These are phyloP conservation scores for Boletus rex-veris DNA, from an alignment of 768 basidiomycete genomes.

Conservation along the genomic window DNA sequence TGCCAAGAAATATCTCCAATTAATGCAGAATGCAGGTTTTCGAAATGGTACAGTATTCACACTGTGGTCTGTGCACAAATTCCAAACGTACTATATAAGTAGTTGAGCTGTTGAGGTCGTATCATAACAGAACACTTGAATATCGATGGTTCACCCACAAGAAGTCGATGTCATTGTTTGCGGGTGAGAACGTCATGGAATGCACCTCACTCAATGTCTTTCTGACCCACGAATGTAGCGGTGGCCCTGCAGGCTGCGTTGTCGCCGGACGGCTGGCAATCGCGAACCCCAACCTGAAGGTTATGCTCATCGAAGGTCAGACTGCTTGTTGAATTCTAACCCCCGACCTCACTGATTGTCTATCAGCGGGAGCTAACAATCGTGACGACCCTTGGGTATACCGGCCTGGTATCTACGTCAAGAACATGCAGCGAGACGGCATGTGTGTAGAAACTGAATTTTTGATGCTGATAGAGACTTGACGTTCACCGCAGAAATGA, in stretches of 20 bases:
- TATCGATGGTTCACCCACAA: conserved; percentile 50
- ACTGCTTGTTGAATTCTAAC: neutral
- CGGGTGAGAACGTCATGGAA: conserved; percentile 36
- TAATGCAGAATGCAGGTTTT: conserved; percentile 57
- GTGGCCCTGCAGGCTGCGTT: conserved; percentile 68
- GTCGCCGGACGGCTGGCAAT: conserved; percentile 66
- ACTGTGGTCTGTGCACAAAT: too few relatives aligned
- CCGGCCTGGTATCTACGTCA: conserved; percentile 64
- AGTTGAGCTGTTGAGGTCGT: too few relatives aligned
- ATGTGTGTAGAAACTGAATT: conserved; percentile 39
- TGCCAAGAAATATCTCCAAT: conserved; percentile 49
- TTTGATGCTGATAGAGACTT: neutral
- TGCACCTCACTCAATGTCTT: neutral
- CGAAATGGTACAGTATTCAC: conserved; percentile 1
- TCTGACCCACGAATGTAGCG: conserved; percentile 30
- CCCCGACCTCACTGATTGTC: neutral
- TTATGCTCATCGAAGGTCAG: conserved; percentile 71
- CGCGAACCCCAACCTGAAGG: too few relatives aligned
- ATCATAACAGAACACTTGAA: neutral
- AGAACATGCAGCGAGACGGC: conserved; percentile 69
- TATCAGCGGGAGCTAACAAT: conserved; percentile 62
- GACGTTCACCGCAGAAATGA: conserved; percentile 49
- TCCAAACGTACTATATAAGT: too few relatives aligned
- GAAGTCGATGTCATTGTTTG: conserved; percentile 72
- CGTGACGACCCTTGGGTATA: conserved; percentile 75